These are phyloP conservation scores for Fusarium nelsonii DNA, from an alignment of 2,329 filamentous ascomycete genomes.

Conservation along the genomic window DNA sequence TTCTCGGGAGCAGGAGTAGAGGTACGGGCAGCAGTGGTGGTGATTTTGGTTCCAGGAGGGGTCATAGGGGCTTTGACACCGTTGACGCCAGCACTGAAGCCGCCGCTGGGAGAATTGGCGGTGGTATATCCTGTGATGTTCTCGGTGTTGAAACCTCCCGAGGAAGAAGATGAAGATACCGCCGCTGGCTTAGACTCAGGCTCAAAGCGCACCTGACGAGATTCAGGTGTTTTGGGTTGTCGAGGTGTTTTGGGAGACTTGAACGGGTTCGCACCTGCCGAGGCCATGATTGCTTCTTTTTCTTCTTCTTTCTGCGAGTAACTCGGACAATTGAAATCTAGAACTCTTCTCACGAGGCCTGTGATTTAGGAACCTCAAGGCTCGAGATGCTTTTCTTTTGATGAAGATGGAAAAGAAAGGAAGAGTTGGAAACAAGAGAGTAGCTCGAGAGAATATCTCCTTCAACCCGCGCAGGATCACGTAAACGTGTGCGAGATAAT, in stretches of 20 bases:
- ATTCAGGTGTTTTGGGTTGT: conserved; percentile 46
- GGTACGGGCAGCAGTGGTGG: conserved; percentile 2
- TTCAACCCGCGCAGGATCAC: background rate
- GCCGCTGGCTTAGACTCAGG: conserved; percentile 9
- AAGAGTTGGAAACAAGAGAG: background rate
- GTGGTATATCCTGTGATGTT: conserved; percentile 31
- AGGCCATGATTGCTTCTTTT: conserved; percentile 43
- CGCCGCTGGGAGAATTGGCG: conserved; percentile 45
- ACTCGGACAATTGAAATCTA: conserved; percentile 15
- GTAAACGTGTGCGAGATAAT: background rate
- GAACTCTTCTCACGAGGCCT: background rate
- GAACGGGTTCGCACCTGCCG: conserved; percentile 43
- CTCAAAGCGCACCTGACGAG: conserved; percentile 53
- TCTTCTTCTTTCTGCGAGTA: background rate
- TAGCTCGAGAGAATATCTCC: background rate
- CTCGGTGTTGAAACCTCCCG: conserved; percentile 4
- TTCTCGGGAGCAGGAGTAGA: conserved; percentile 19
- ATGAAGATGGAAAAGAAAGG: conserved; percentile 3
- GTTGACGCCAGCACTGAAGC: conserved; percentile 39
- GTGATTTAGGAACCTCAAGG: conserved; percentile 28
- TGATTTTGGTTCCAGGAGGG: conserved; percentile 9
- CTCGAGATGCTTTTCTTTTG: background rate
- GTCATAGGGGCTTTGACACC: conserved; percentile 21
- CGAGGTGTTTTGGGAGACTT: conserved; percentile 51
- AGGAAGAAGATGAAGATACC: conserved; percentile 1